A percentile compares a stretch with the other conserved stretches of the same genome.
These are phyloP conservation scores for Aspergillus glaucus DNA, from an alignment of 2,329 filamentous ascomycete species.

Conservation along the genomic window DNA sequence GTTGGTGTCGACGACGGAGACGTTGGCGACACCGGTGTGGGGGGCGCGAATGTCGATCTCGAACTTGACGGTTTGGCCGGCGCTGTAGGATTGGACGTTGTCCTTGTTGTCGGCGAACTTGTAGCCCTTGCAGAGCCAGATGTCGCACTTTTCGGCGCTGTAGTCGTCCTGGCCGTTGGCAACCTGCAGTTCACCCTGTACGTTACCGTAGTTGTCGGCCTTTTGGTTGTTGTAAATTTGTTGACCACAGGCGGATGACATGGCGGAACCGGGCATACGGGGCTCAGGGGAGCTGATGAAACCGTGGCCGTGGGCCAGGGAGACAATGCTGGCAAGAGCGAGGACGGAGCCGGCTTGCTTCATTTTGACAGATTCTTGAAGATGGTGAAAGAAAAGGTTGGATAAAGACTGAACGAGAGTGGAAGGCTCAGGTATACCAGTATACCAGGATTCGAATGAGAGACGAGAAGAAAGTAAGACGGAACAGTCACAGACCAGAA, in stretches of 20 bases:
- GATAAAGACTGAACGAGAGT: conserved; percentile 3
- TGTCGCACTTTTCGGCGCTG: conserved; percentile 42
- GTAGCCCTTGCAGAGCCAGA: conserved; percentile 55
- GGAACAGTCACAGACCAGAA: conserved; percentile 17
- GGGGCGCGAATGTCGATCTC: conserved; percentile 42
- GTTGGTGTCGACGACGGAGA: conserved; percentile 44
- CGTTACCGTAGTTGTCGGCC: conserved; percentile 52
- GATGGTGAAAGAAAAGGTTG: not conserved
- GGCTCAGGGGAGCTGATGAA: conserved; percentile 44
- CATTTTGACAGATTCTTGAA: conserved; percentile 26
- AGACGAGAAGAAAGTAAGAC: conserved; percentile 10
- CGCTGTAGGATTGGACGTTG: conserved; percentile 48
- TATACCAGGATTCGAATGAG: conserved; percentile 14
- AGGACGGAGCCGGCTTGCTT: conserved; percentile 38
- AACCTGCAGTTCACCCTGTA: conserved; percentile 51
- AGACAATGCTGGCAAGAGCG: conserved; percentile 39
- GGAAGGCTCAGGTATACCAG: conserved; percentile 18
- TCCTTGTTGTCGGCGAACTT: conserved; percentile 51
- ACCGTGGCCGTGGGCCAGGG: conserved; percentile 49
- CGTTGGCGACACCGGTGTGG: conserved; percentile 45
- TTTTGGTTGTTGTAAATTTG: conserved; percentile 50
- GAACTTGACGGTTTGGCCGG: conserved; percentile 41
- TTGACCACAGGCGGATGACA: conserved; percentile 48
- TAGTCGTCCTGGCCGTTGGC: conserved; percentile 44
- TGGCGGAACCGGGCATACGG: conserved; percentile 47